These are phyloP conservation scores for Xylaria telfairii DNA, from an alignment of 495 filamentous ascomycete genomes.

Conservation along the genomic window DNA sequence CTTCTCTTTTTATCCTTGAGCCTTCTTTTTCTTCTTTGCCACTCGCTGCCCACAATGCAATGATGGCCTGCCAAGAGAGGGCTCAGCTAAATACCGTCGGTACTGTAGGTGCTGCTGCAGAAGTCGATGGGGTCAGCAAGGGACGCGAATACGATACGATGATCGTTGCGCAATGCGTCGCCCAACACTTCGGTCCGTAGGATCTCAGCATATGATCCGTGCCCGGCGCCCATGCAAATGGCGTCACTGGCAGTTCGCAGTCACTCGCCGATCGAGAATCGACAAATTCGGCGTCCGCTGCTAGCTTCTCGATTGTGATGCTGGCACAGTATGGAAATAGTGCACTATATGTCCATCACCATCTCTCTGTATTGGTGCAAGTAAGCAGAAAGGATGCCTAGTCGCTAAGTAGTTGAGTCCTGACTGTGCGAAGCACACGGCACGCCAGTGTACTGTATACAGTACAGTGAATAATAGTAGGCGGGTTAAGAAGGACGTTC, in stretches of 20 bases:
- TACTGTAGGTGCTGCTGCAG: neutral
- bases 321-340: neutral
- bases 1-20: neutral
- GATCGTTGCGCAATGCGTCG: constrained; percentile 12
- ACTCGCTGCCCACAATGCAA: neutral
- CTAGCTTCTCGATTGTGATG: neutral
- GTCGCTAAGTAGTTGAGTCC: neutral
- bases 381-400: constrained; percentile 16
- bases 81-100: neutral
- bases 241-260: neutral
- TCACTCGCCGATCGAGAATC: neutral
- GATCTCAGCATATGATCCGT: constrained; percentile 1
- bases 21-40: constrained; percentile 4
- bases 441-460: no score
- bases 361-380: constrained; percentile 7
- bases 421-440: constrained; percentile 5
- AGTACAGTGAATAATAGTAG: no score
- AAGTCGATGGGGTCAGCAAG: constrained; percentile 8
- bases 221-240: neutral
- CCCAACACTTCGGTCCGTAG: constrained; percentile 6
- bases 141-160: constrained; percentile 28
- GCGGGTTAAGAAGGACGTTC: constrained; percentile 1
- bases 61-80: neutral
- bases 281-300: neutral
- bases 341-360: neutral